Evolutionary conservation across 768 basidiomycete species (phyloP), one percentile per base, ranked within the genome.

Genomic region (Agrocybe praecox): DNA sequence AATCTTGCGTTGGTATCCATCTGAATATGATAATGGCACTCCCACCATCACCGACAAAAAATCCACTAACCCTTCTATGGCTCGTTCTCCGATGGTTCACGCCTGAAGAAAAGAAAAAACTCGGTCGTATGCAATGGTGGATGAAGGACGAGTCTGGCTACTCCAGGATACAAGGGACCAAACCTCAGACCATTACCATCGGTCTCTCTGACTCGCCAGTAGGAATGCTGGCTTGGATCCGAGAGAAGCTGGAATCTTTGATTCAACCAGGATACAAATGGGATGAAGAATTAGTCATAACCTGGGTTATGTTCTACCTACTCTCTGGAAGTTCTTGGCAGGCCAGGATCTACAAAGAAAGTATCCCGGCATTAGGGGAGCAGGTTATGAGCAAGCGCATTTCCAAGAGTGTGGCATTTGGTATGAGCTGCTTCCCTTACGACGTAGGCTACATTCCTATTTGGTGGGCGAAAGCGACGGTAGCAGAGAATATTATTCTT

Each of bases 181-280:
- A 75, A 56, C 79, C 79, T 0, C 79, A 80, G 57, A 79, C 79
- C 1, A 59, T 80, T 15, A 79, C 78, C 0, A 82, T 82, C 58
- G 65, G 68, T 1, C 68, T 85, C 1, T 60, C 76, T 0, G 84
- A 85, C 61, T 82, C 81, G 2, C 84, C 84, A 10, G 73, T 78
- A 1, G 84, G 81, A 1, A 61, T 80, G 58, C 69, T 80, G 14
- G 73, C 76, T 11, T 80, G 78, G 79, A 78, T 80, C 33, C 72
- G 75, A 29, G 79, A 80, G 53, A 80, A 80, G 49, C 53, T 78
- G 4, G 57, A 67, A 18, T 26, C 45, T 1, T 40, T 64, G 21
- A 58, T 63, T 23, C 62, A 65, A 40, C 66, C 66, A 6, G 64
- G 56, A 21, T 69, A 68, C 44, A 59, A 61, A 9, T 73, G 71